Base-by-base conservation (phyloP, 108 stramenopile species). In the Cylindrotheca fusiformis region DNA sequence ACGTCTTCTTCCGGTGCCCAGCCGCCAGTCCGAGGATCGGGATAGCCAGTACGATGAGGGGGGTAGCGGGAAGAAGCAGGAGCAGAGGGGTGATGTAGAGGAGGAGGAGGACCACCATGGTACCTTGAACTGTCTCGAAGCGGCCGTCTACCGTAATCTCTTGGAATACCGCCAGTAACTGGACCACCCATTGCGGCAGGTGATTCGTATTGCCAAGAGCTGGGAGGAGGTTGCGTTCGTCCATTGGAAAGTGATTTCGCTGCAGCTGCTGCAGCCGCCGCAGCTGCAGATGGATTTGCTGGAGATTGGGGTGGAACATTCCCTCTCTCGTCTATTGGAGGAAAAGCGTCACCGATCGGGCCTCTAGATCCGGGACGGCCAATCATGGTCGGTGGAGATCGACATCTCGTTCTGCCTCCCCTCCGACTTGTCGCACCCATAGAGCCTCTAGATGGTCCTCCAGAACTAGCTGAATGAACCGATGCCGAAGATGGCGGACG, bases 241-340 rank as follows among this genome's bases (percentile, higher is more conserved):
- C 36, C 36, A 14, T 41, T 41, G 1, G 66, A 71, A 45, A 77
- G 62, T 0, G 81, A 76, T 63, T 82, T 77, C n/a, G 81, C 81
- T 6, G 75, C 80, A 18, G 81, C 81, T 14, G 81, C 81, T 3
- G 81, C 81, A 1, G 81, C 81, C 1, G 81, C 81, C 8, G 81
- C 75, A 24, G 69, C 68, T 20, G 75, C 67, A 1, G 75, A 70
- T 18, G 75, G 75, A 61, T 70, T 76, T 4, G 62, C 58, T 8
- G 74, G 74, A 1, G 74, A 75, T 18, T 18, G 32, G 1, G 63
- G 49, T 46, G 60, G 63, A 23, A 54, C 55, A 28, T 46, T 46
- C 0, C 44, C 32, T 6, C 14, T 21, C 26, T 60, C 48, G 3
- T 27, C 66, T 2, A 67, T 44, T 24, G 64, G 23, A 46, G 18